phyloP scores from a whole-genome alignment of 352 stramenopile species.

The Pythium volutum region DNA sequence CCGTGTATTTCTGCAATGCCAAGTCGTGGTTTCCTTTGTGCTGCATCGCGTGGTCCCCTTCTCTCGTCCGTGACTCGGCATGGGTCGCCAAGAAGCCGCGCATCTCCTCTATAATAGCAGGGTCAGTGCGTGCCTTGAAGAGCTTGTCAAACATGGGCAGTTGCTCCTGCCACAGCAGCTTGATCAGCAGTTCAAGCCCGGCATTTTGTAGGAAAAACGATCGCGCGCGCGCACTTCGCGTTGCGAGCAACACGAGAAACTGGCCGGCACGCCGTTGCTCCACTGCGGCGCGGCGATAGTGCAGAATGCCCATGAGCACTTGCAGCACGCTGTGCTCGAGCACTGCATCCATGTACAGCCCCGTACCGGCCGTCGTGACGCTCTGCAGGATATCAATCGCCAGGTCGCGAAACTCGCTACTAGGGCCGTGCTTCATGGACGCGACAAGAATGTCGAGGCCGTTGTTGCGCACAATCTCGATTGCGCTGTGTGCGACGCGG shows the following conservation, averaged over 20 bases:
- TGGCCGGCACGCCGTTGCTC: constrained; percentile 26
- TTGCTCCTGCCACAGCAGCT: constrained; percentile 21
- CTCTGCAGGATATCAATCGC: constrained; percentile 25
- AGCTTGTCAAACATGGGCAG: constrained; percentile 17
- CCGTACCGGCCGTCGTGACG: constrained; percentile 14
- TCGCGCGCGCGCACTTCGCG: constrained; percentile 11
- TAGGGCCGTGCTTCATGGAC: constrained; percentile 26
- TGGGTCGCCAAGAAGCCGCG: constrained; percentile 18
- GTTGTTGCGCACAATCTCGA: constrained; percentile 20
- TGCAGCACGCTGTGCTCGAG: constrained; percentile 23
- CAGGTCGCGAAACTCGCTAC: constrained; percentile 18
- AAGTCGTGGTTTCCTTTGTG: constrained; percentile 9
- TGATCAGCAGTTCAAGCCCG: constrained; percentile 23
- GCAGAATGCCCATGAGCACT: constrained; percentile 23
- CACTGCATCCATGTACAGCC: constrained; percentile 22
- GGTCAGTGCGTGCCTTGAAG: constrained; percentile 12
- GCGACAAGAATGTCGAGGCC: constrained; percentile 25
- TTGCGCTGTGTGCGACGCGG: constrained; percentile 8
- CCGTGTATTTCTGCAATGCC: constrained; percentile 23
- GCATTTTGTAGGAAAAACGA: constrained; percentile 26
- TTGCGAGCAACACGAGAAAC: constrained; percentile 20
- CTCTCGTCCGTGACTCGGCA: constrained; percentile 10
- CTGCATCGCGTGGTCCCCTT: constrained; percentile 15
- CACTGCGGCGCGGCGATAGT: constrained; percentile 16
- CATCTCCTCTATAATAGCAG: constrained; percentile 16